Evolutionary conservation across 345 rosid genomes (phyloP).

Genomic region (Hibiscus trionum): DNA sequence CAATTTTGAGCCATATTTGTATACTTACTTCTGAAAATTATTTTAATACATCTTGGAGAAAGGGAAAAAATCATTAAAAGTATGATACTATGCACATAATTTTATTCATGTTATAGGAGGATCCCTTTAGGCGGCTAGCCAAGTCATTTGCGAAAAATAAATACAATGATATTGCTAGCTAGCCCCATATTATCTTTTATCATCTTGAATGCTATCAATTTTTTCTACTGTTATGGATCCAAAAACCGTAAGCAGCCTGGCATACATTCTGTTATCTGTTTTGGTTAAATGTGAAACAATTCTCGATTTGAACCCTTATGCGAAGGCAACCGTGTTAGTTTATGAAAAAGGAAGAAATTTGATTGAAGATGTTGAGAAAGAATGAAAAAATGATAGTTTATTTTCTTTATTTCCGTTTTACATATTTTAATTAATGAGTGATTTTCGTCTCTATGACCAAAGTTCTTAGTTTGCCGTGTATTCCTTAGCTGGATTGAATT

Average conservation of each 20-base stretch:
- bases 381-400: not conserved
- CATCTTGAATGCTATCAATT: not conserved
- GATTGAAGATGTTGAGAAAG: not conserved
- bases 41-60: too few relatives aligned
- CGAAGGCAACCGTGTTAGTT: not conserved
- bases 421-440: not conserved
- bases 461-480: not conserved
- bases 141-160: not conserved
- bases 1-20: not conserved
- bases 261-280: not conserved
- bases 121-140: not conserved
- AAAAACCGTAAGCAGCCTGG: not conserved
- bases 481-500: not conserved
- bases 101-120: not conserved
- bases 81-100: not conserved
- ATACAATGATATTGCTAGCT: not conserved
- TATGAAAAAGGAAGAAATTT: not conserved
- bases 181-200: not conserved
- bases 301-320: not conserved
- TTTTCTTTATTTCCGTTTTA: not conserved
- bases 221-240: not conserved
- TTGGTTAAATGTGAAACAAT: not conserved
- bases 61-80: not conserved
- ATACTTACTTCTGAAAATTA: not conserved
- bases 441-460: not conserved